Evolutionary conservation across 805 yeast genomes (phyloP), one percentile per base, ranked within the genome.

Genomic region (Metschnikowia lachancei): DNA sequence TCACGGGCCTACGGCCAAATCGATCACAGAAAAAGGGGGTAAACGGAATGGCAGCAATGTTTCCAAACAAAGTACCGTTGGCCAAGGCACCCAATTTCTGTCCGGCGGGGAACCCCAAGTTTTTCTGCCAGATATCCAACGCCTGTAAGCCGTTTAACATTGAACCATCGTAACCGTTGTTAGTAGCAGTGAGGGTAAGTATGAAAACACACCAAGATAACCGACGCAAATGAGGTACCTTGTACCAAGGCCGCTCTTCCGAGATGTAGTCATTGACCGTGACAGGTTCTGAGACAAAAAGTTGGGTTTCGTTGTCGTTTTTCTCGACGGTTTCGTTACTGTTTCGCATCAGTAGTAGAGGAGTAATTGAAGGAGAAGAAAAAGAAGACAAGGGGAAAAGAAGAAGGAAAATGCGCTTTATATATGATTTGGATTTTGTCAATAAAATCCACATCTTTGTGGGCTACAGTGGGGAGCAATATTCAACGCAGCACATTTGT

Each of bases 111-210:
- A 50, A 39, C 12, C 56, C 57, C 59, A 77, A 67, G 32, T 63
- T 65, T 5, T 55, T 47, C 45, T 60, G 59, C 78, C 81, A 78
- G 26, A 58, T 56, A 1, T 58, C 49, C 54, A 75, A 65, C 9
- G 76, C 61, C 54, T 78, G 82, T 50, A 78, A 65, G 32, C 79
- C 78, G 51, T 78, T 77, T 55, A 78, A 60, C 68, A 78, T 64
- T 13, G 56, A 51, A 22, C 61, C 59, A 39, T 59, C 63, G 40
- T 57, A 59, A 3, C 63, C 63, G 37, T 50, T 70, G 52, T 74
- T 75, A 41, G 79, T 71, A 10, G 81, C 70, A 20, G 78, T 66
- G 35, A 76, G 59, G 19, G 78, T 68, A 45, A 71, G 64, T 24
- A 75, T 60, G 32, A 74, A 60, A 28, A 78, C 58, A 5, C 67